phyloP scores from a whole-genome alignment of 176 grass and related monocot genomes.

The Raddia guianensis region DNA sequence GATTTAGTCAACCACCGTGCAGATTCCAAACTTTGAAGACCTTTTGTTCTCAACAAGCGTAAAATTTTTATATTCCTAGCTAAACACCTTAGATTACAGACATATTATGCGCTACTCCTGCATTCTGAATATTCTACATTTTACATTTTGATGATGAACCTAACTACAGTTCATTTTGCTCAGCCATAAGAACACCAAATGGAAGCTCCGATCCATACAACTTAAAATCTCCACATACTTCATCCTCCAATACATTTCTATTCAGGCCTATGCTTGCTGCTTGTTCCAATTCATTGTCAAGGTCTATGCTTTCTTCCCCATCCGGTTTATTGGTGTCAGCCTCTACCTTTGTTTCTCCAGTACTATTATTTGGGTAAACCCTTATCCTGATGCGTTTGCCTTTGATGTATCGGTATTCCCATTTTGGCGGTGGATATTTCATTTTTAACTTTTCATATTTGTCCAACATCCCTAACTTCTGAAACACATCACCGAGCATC shows the following conservation, averaged over 20 bases:
- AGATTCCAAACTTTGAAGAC: background rate
- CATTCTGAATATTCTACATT: background rate
- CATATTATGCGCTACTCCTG: background rate
- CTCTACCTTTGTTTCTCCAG: conserved; percentile 22
- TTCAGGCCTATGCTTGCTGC: conserved; percentile 26
- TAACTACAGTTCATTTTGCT: background rate
- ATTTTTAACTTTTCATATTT: conserved; percentile 84
- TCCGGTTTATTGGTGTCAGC: background rate
- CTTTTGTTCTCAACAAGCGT: background rate
- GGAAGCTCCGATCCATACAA: conserved; percentile 40
- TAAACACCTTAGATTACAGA: background rate
- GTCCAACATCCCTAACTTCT: conserved; percentile 82
- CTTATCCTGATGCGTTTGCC: conserved; percentile 77
- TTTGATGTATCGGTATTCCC: conserved; percentile 82
- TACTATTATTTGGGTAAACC: conserved; percentile 51
- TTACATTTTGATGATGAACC: background rate
- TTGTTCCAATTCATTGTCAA: conserved; percentile 40
- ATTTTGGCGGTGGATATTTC: conserved; percentile 86
- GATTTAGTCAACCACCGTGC: background rate
- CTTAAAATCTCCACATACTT: conserved; percentile 45
- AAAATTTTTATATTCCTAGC: background rate
- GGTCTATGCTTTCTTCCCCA: conserved; percentile 26
- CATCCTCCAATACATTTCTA: conserved; percentile 43
- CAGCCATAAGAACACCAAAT: conserved; percentile 3
- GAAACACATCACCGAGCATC: conserved; percentile 81